phyloP scores from a whole-genome alignment of 345 rosid species.

The Aquilaria malaccensis region DNA sequence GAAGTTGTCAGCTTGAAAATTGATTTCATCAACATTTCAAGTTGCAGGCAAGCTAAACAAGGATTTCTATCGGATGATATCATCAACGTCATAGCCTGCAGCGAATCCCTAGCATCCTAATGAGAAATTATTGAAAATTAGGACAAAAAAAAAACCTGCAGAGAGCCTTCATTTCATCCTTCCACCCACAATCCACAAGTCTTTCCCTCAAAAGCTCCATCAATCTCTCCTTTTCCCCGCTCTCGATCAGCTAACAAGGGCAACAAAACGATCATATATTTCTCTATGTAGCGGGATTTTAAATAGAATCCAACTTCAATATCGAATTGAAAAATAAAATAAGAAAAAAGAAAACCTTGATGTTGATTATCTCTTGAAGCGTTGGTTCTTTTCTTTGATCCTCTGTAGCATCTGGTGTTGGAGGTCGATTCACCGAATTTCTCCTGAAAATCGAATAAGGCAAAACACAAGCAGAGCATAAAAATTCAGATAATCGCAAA shows the following conservation, averaged over 20 bases:
- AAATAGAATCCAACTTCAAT: no score
- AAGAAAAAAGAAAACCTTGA: constrained; percentile 36
- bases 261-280: constrained; percentile 2
- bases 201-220: constrained; percentile 73
- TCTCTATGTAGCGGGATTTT: neutral
- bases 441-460: constrained; percentile 31
- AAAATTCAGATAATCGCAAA: no score
- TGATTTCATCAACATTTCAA: no score
- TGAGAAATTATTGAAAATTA: neutral
- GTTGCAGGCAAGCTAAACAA: no score
- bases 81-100: no score
- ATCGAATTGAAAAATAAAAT: neutral
- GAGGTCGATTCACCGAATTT: constrained; percentile 55
- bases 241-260: constrained; percentile 48
- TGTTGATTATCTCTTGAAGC: constrained; percentile 52
- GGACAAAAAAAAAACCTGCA: constrained; percentile 46
- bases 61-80: no score
- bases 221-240: constrained; percentile 61
- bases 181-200: constrained; percentile 79
- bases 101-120: neutral
- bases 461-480: neutral
- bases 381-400: constrained; percentile 38
- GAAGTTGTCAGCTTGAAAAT: no score
- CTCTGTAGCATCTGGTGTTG: constrained; percentile 47
- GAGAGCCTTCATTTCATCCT: constrained; percentile 69